These are phyloP conservation scores for Jimgerdemannia lactiflua DNA, from an alignment of 192 early-diverging fungal genomes.

Conservation along the genomic window DNA sequence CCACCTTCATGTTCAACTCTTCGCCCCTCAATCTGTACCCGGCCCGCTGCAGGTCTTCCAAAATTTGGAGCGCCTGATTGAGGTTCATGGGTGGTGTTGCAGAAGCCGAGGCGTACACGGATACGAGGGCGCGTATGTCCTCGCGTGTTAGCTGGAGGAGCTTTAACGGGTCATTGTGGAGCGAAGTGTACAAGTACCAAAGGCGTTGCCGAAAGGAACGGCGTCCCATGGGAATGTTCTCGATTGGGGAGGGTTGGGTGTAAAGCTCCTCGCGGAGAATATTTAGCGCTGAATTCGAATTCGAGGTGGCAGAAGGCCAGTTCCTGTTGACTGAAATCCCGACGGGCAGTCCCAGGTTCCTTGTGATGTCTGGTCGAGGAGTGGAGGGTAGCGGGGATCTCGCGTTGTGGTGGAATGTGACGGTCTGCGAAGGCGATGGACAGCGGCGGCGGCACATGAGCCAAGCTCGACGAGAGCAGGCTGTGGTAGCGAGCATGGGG, in stretches of 20 bases:
- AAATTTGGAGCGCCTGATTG: background rate
- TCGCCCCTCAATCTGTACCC: background rate
- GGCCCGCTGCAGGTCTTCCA: background rate
- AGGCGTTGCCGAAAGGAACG: background rate
- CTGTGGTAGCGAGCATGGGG: background rate
- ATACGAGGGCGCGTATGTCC: slow-evolving; percentile 5
- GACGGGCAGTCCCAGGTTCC: no score
- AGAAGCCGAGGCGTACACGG: background rate
- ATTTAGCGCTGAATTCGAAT: no score
- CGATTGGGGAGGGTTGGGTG: background rate
- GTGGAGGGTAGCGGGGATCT: no score
- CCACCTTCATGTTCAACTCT: background rate
- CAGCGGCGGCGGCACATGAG: background rate
- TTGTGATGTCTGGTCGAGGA: no score
- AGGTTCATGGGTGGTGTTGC: background rate
- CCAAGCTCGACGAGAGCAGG: background rate
- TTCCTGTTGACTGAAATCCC: no score
- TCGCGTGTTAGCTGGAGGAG: slow-evolving; percentile 1
- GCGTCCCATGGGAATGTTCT: background rate
- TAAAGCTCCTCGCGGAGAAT: background rate
- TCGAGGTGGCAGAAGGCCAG: no score
- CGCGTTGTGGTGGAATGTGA: no score
- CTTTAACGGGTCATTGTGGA: background rate
- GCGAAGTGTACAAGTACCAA: background rate
- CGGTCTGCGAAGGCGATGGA: background rate